Evolutionary conservation across 768 basidiomycete species (phyloP).

Genomic region (Tylopilus subfusipes): DNA sequence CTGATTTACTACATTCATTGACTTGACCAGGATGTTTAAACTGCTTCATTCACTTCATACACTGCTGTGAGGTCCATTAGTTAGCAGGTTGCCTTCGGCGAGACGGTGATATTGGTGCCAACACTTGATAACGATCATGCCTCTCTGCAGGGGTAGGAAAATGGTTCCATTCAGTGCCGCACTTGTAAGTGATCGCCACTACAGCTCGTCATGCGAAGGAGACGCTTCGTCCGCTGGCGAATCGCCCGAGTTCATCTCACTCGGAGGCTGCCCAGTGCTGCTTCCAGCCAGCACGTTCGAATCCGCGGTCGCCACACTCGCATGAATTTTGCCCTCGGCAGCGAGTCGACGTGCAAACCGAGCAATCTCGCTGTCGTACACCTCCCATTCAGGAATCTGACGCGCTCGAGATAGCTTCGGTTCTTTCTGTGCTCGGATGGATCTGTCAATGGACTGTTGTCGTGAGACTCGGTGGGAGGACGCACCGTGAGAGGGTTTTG

Average conservation of each 20-base stretch:
- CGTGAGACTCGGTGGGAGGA: background rate
- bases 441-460: background rate
- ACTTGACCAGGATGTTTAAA: too few relatives aligned
- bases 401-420: constrained; percentile 91
- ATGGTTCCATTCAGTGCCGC: background rate
- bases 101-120: too few relatives aligned
- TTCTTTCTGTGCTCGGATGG: constrained; percentile 68
- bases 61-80: too few relatives aligned
- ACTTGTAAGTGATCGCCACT: constrained; percentile 1
- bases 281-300: constrained; percentile 61
- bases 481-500: constrained; percentile 92
- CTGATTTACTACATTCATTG: too few relatives aligned
- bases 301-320: constrained; percentile 64
- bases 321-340: constrained; percentile 64
- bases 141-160: too few relatives aligned
- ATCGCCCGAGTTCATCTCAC: background rate
- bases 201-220: constrained; percentile 20
- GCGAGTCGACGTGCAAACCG: constrained; percentile 72
- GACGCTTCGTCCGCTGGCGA: background rate
- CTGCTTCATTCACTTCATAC: too few relatives aligned
- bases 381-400: constrained; percentile 97
- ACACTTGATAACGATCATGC: too few relatives aligned
- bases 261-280: constrained; percentile 35
- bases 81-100: too few relatives aligned
- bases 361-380: constrained; percentile 89